phyloP scores from a whole-genome alignment of 768 basidiomycete genomes.

The Amanita jacksonii region DNA sequence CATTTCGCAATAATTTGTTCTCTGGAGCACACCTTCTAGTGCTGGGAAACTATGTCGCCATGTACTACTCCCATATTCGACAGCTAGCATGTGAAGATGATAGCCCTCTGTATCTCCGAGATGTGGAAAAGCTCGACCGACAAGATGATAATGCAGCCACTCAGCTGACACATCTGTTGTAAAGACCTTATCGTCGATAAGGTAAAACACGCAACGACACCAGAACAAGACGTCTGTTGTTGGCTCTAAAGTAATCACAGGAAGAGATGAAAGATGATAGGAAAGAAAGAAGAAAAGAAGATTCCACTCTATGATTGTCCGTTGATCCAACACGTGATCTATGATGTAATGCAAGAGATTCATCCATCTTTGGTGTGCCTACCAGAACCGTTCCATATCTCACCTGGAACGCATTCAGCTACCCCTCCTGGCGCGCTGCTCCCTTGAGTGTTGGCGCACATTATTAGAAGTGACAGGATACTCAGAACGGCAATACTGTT shows the following conservation, averaged over 20 bases:
- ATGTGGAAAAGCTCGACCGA: constrained; percentile 27
- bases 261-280: no score
- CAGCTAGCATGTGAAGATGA: constrained; percentile 11
- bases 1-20: constrained; percentile 22
- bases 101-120: constrained; percentile 16
- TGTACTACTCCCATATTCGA: constrained; percentile 16
- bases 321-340: no score
- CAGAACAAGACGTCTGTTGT: no score
- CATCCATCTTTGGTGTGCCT: constrained; percentile 30
- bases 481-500: constrained; percentile 15
- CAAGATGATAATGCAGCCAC: constrained; percentile 36
- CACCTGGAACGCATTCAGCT: constrained; percentile 20
- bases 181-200: no score
- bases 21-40: constrained; percentile 20
- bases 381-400: constrained; percentile 22
- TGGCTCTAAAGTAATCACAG: no score
- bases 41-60: constrained; percentile 15
- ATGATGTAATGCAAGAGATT: constrained; percentile 19
- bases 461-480: constrained; percentile 17
- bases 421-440: constrained; percentile 20
- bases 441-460: constrained; percentile 19
- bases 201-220: no score
- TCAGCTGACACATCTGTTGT: constrained; percentile 14
- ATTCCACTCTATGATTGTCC: no score
- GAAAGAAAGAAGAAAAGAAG: no score